phyloP scores from a whole-genome alignment of 78 protist genomes.

The Mantamonas sphyraenae region DNA sequence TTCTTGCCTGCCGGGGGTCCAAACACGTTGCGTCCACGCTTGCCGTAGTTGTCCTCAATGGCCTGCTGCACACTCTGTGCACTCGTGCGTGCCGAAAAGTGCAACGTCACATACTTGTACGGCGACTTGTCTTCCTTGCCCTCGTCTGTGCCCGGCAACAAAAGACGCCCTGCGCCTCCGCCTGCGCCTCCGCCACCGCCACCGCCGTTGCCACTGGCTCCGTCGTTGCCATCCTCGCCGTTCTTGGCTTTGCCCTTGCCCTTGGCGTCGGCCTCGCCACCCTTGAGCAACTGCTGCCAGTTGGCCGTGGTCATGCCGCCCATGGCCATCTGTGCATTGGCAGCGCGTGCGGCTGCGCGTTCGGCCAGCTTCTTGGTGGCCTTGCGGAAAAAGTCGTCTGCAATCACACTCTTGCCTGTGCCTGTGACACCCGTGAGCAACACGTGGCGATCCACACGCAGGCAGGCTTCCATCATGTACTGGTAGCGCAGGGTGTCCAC shows the following conservation, averaged over 20 bases:
- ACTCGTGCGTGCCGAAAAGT: constrained; percentile 57
- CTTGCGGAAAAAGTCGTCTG: not conserved
- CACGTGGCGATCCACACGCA: constrained; percentile 1
- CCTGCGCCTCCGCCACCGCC: no score
- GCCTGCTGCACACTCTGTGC: constrained; percentile 29
- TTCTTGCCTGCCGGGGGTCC: constrained; percentile 55
- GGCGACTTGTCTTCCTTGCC: not conserved
- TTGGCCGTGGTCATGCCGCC: not conserved
- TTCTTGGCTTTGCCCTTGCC: no score
- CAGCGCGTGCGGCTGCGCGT: not conserved
- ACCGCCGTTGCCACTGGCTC: no score
- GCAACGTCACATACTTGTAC: constrained; percentile 1
- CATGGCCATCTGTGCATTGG: not conserved
- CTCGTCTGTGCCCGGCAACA: not conserved
- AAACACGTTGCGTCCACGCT: constrained; percentile 41
- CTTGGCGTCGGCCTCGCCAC: no score
- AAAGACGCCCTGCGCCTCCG: not conserved
- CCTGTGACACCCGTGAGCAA: constrained; percentile 72
- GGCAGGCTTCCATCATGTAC: not conserved
- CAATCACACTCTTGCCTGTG: constrained; percentile 62
- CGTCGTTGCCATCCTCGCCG: no score
- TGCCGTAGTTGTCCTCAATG: constrained; percentile 45
- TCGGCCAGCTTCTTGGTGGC: not conserved
- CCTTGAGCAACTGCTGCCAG: not conserved
- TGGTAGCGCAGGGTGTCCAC: constrained; percentile 17